Percentiles rank a stretch among this genome's conserved stretches.
These are phyloP conservation scores for Beauveria australis DNA, from an alignment of 2,329 filamentous ascomycete genomes.

Conservation along the genomic window DNA sequence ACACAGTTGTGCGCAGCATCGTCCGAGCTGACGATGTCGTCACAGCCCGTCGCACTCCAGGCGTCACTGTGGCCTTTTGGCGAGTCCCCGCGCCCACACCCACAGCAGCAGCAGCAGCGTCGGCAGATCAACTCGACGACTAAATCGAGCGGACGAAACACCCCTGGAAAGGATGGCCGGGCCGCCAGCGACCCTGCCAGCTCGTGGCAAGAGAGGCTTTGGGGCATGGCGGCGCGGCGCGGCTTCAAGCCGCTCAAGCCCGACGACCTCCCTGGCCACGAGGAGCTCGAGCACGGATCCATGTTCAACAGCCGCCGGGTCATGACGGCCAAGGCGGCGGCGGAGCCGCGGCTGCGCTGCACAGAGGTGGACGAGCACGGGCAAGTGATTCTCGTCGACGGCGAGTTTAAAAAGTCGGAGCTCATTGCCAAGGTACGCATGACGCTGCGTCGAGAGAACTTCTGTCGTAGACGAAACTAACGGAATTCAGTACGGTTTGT, in stretches of 20 bases:
- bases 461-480: neutral
- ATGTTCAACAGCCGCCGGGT: constrained; percentile 64
- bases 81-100: constrained; percentile 14
- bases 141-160: neutral
- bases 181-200: constrained; percentile 15
- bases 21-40: neutral
- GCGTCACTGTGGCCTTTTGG: constrained; percentile 22
- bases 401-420: constrained; percentile 96
- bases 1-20: neutral
- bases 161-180: neutral
- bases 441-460: no score
- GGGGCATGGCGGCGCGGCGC: constrained; percentile 32
- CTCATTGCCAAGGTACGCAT: constrained; percentile 75
- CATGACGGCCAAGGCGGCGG: constrained; percentile 65
- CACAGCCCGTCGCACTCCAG: constrained; percentile 15
- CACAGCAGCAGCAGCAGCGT: constrained; percentile 19
- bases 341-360: constrained; percentile 80
- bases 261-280: constrained; percentile 45
- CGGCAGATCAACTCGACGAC: constrained; percentile 10
- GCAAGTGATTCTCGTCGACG: constrained; percentile 84
- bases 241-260: constrained; percentile 38
- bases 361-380: constrained; percentile 93
- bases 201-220: constrained; percentile 43
- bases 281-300: constrained; percentile 15
- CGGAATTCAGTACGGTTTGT: constrained; percentile 64